Conservation (phyloP, 164 flowering plant species). For the Paratinospora sagittata region DNA sequence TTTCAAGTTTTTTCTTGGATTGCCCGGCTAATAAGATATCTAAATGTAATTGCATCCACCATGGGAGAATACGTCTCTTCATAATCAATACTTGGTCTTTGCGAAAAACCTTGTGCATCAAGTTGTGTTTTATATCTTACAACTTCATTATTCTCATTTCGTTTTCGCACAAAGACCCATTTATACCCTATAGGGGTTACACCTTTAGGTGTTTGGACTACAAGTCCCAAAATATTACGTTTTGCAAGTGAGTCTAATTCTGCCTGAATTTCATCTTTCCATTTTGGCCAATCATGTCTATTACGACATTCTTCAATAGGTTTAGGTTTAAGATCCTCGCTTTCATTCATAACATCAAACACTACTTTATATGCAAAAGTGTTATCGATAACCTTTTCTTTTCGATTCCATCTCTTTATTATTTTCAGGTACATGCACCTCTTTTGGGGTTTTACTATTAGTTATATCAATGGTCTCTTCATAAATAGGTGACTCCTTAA, state of each 20-base stretch:
- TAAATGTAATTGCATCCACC: background rate
- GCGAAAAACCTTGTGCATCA: background rate
- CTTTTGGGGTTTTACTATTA: too few relatives aligned
- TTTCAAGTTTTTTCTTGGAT: too few relatives aligned
- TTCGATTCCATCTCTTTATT: too few relatives aligned
- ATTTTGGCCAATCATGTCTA: background rate
- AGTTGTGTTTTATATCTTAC: background rate
- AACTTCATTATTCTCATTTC: too few relatives aligned
- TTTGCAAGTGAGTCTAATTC: background rate
- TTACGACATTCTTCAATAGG: too few relatives aligned
- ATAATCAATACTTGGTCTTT: background rate
- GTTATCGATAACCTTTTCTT: too few relatives aligned
- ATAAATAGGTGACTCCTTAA: too few relatives aligned
- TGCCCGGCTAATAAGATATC: background rate
- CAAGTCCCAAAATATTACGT: background rate
- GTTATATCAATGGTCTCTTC: too few relatives aligned
- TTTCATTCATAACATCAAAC: too few relatives aligned
- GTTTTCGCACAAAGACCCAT: too few relatives aligned
- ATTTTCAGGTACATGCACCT: too few relatives aligned
- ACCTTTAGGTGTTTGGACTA: background rate
- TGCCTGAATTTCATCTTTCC: background rate
- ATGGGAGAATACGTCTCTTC: background rate
- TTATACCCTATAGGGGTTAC: background rate
- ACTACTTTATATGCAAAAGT: too few relatives aligned
- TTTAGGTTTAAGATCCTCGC: constrained; percentile 3